Base-by-base conservation (phyloP, 257 asterid genomes). In the Scutellaria galericulata region DNA sequence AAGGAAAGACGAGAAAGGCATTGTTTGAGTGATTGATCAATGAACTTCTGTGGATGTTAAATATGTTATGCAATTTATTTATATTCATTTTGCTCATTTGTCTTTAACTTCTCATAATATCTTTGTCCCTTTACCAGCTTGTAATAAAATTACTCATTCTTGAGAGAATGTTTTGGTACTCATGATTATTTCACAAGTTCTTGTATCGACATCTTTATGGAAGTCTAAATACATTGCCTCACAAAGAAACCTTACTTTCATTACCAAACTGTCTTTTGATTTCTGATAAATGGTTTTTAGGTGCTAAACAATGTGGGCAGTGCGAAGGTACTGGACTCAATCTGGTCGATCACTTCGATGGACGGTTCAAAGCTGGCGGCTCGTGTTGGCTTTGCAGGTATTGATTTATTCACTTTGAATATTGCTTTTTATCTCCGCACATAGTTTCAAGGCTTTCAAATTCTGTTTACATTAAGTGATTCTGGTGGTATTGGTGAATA, bases 361-460 rank as follows among this genome's bases (percentile, higher is more conserved):
- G 97, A 12, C 95, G 71, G 93, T 89, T 79, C 83, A 94, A 94
- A 82, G 97, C 96, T 9, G 97, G 99, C 31, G 81, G 75, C 64
- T 45, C 86, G 46, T 94, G 99, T 69, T 94, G 99, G 99, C 90
- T 94, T 68, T 93, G 98, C 92, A 83, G 99, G 99, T 91, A 82
- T 50, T 51, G 10, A 2, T 1, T 41, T 9, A n/a, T 44, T 37
- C 53, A 37, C 18, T 52, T 54, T 59, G 20, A 6, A 9, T 56
- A 7, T 42, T 20, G 11, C 8, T 42, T 24, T 39, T 35, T 11
- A 52, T 66, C 8, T 7, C 31, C 27, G 44, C 40, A 27, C 27
- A 24, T 24, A 24, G 27, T 24, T 24, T 7, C 22, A 2, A 44
- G 48, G 13, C 48, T 44, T 7, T 44, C 37, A 44, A 44, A 31